Evolutionary conservation across 2,329 filamentous ascomycete genomes (phyloP).

Genomic region (Alternaria hordeiaustralica): DNA sequence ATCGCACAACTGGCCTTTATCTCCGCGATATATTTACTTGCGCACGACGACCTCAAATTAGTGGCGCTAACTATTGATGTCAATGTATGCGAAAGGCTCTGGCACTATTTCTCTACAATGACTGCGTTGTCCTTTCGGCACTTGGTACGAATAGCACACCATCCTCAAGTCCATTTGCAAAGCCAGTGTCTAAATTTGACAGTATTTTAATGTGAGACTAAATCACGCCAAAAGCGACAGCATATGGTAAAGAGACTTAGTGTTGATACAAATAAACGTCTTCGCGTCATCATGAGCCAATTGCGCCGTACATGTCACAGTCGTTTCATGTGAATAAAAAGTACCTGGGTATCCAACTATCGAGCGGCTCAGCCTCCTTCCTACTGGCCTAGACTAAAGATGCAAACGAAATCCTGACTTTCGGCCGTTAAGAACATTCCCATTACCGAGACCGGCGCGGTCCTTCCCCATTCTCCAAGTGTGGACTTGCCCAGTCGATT

Average conservation of each 20-base stretch:
- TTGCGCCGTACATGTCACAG: not conserved
- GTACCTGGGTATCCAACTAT: not conserved
- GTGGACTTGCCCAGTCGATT: slow-evolving; percentile 15
- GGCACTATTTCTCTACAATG: not conserved
- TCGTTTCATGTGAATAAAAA: not conserved
- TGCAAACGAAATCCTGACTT: not conserved
- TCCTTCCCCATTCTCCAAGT: not conserved
- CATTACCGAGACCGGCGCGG: not conserved
- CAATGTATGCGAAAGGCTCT: not conserved
- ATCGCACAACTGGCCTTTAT: not conserved
- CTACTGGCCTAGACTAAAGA: not conserved
- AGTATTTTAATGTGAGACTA: not conserved
- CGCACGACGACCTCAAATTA: not conserved
- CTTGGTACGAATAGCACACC: not conserved
- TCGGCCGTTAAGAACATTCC: not conserved
- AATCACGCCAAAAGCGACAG: not conserved
- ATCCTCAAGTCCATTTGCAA: not conserved
- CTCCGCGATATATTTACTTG: not conserved
- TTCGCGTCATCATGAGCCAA: not conserved
- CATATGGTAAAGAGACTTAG: not conserved
- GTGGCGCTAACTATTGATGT: not conserved
- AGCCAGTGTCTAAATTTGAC: not conserved
- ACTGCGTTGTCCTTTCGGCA: not conserved
- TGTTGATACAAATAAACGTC: not conserved
- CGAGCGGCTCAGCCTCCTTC: not conserved